Conservation (phyloP, 2,329 filamentous ascomycete species). For the Fusarium protoensiforme region DNA sequence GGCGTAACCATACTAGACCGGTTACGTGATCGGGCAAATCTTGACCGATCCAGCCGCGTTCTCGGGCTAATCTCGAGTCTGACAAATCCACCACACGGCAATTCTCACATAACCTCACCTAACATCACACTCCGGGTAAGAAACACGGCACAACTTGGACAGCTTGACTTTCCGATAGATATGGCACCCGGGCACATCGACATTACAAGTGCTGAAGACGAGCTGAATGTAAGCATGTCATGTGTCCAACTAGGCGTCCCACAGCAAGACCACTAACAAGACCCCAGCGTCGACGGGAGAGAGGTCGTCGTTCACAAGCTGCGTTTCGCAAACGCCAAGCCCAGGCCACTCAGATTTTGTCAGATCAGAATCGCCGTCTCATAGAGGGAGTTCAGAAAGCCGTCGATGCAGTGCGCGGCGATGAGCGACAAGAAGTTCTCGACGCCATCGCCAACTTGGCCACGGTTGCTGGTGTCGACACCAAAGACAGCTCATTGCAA, state of each 20-base stretch:
- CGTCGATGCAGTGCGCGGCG: neutral
- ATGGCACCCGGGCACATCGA: neutral
- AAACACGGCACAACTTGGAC: neutral
- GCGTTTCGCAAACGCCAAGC: conserved; percentile 46
- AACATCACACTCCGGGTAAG: neutral
- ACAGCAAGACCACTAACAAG: neutral
- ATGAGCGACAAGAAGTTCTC: conserved; percentile 14
- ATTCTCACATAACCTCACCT: neutral
- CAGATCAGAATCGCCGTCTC: conserved; percentile 31
- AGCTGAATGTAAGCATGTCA: neutral
- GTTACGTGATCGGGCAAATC: conserved; percentile 25
- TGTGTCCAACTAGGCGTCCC: neutral
- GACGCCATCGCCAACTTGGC: conserved; percentile 11
- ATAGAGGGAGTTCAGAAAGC: conserved; percentile 6
- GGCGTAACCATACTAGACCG: neutral
- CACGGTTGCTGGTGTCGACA: conserved; percentile 7
- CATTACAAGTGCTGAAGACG: neutral
- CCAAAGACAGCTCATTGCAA: neutral
- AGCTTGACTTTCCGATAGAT: neutral
- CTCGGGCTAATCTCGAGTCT: neutral
- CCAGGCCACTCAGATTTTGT: conserved; percentile 26
- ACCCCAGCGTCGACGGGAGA: conserved; percentile 41
- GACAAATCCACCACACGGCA: neutral
- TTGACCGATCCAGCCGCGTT: neutral
- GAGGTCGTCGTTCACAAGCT: conserved; percentile 45